Percentiles rank a stretch among this genome's conserved stretches.
Conservation (phyloP, 441 rosid genomes). For the Jatropha multifida region DNA sequence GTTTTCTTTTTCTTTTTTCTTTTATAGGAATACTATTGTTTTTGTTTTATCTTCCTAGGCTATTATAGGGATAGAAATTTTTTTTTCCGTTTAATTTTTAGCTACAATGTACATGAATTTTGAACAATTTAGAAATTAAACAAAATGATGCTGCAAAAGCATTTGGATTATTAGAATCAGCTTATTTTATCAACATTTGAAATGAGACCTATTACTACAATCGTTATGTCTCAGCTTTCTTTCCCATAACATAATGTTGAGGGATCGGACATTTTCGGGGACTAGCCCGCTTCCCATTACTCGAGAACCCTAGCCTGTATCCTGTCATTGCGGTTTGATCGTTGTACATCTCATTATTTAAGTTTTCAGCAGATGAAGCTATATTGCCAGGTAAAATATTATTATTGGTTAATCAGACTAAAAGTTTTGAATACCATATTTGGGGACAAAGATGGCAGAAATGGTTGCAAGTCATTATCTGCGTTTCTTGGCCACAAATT, state of each 20-base stretch:
- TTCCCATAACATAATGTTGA: too few relatives aligned
- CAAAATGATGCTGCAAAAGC: background rate
- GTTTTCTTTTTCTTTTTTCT: background rate
- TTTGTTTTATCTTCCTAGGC: background rate
- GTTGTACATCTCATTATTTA: too few relatives aligned
- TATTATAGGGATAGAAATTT: background rate
- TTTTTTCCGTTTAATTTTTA: background rate
- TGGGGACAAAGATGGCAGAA: background rate
- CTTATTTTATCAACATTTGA: background rate
- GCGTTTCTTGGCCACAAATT: conserved; percentile 23
- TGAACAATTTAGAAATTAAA: conserved; percentile 12
- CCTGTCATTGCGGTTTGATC: too few relatives aligned
- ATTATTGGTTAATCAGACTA: too few relatives aligned
- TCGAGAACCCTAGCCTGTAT: background rate
- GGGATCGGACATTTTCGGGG: too few relatives aligned
- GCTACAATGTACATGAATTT: conserved; percentile 5
- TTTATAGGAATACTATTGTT: background rate
- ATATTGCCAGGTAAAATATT: background rate
- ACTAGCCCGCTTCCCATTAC: too few relatives aligned
- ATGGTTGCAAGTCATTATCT: conserved; percentile 11
- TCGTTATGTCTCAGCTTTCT: background rate
- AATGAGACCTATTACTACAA: background rate
- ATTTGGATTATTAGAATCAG: background rate
- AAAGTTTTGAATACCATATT: background rate
- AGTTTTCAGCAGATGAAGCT: background rate